A percentile compares a stretch with the other conserved stretches of the same genome.
Evolutionary conservation across 805 yeast genomes (phyloP).

Genomic region (Blastobotrys mokoenaii): DNA sequence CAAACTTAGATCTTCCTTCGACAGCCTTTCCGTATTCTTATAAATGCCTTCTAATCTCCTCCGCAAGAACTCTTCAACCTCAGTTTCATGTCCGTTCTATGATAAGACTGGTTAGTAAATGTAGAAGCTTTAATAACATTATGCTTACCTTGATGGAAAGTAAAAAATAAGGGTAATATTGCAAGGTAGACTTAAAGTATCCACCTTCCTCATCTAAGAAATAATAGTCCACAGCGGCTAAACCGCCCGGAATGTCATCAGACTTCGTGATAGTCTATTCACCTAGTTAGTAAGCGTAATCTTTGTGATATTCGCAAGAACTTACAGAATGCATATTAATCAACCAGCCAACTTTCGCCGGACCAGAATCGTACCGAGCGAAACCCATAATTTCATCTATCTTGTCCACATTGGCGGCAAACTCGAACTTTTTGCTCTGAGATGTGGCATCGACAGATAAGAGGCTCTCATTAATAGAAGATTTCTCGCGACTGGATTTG

Average conservation of each 20-base stretch:
- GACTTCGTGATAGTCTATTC: slow-evolving; percentile 37
- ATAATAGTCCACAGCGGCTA: slow-evolving; percentile 87
- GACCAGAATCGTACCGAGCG: slow-evolving; percentile 64
- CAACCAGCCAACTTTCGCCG: slow-evolving; percentile 78
- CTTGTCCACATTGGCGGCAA: slow-evolving; percentile 35
- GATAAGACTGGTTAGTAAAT: not conserved
- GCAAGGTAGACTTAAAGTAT: slow-evolving; percentile 76
- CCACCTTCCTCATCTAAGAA: slow-evolving; percentile 97
- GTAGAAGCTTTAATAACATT: not conserved
- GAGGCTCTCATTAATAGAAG: slow-evolving; percentile 10
- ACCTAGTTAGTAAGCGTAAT: slow-evolving; percentile 2
- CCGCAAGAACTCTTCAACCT: slow-evolving; percentile 77
- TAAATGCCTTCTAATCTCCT: slow-evolving; percentile 56
- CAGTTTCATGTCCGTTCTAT: slow-evolving; percentile 44
- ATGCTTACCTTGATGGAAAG: slow-evolving; percentile 50
- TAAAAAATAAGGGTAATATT: slow-evolving; percentile 81
- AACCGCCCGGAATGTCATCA: slow-evolving; percentile 53
- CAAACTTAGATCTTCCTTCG: slow-evolving; percentile 71
- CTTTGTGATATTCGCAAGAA: not conserved
- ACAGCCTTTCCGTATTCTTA: slow-evolving; percentile 45
- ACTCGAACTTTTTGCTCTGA: slow-evolving; percentile 11
- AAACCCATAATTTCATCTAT: slow-evolving; percentile 86
- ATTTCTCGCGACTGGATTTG: slow-evolving; percentile 7
- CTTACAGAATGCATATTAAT: slow-evolving; percentile 89
- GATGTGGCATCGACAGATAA: slow-evolving; percentile 16